phyloP scores from a whole-genome alignment of 805 yeast genomes.

The Komagataella phaffii region DNA sequence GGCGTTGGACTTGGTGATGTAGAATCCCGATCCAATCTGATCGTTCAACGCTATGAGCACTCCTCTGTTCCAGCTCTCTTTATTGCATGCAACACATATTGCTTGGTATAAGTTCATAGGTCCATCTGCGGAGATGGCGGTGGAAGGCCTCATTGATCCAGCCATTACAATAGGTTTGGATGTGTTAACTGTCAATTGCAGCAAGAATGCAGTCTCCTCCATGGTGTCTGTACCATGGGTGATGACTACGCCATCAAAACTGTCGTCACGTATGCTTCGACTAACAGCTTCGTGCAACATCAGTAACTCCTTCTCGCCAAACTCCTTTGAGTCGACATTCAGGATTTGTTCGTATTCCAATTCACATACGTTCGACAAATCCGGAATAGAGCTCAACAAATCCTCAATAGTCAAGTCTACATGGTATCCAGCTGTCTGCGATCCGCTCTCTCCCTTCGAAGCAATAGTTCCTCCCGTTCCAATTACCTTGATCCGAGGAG shows the following conservation, averaged over 20 bases:
- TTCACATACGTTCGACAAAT: constrained; percentile 36
- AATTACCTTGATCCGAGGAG: constrained; percentile 27
- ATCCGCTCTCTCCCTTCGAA: constrained; percentile 30
- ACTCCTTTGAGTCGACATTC: constrained; percentile 48
- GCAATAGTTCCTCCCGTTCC: constrained; percentile 54
- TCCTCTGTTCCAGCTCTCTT: constrained; percentile 40
- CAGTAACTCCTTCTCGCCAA: constrained; percentile 30
- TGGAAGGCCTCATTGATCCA: constrained; percentile 67
- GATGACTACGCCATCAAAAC: constrained; percentile 45
- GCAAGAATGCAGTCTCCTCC: constrained; percentile 55
- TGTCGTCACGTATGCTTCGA: constrained; percentile 22
- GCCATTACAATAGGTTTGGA: constrained; percentile 49
- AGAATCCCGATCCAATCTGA: constrained; percentile 56
- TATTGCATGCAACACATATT: constrained; percentile 43
- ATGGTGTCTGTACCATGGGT: constrained; percentile 65
- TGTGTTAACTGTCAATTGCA: constrained; percentile 30
- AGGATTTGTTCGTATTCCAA: constrained; percentile 50
- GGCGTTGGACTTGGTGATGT: constrained; percentile 58
- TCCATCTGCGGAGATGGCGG: constrained; percentile 59
- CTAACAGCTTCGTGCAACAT: constrained; percentile 32
- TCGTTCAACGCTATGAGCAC: constrained; percentile 55
- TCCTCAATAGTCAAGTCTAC: constrained; percentile 40
- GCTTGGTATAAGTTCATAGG: constrained; percentile 65
- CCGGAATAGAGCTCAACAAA: constrained; percentile 39
- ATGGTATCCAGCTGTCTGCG: constrained; percentile 40